These are phyloP conservation scores for Penicillium sp. DNA, from an alignment of 2,329 filamentous ascomycete genomes.

Conservation along the genomic window DNA sequence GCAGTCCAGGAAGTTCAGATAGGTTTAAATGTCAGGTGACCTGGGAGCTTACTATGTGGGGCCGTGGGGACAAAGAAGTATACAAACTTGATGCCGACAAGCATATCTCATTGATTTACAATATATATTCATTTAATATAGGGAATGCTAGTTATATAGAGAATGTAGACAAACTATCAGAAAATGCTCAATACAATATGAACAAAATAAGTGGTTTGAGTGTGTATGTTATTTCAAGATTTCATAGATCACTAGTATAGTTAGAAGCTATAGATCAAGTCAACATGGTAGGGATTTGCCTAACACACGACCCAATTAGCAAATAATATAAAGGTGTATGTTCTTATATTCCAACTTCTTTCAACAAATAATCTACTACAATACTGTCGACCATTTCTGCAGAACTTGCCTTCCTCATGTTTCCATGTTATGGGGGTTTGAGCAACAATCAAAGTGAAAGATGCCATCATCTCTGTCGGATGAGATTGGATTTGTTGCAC, in stretches of 20 bases:
- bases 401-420: background rate
- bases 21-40: constrained; percentile 6
- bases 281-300: background rate
- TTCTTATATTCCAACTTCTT: background rate
- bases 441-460: background rate
- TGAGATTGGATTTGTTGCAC: background rate
- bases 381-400: background rate
- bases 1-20: background rate
- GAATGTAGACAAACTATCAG: accelerated
- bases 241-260: background rate
- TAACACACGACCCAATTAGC: background rate
- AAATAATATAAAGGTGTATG: background rate
- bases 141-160: no score
- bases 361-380: background rate
- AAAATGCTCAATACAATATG: background rate
- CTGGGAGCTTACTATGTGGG: constrained; percentile 14
- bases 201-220: background rate
- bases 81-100: background rate
- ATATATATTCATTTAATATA: background rate
- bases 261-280: background rate
- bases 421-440: background rate
- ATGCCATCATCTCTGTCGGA: background rate
- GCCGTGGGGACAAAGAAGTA: constrained; percentile 5
- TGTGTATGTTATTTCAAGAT: background rate
- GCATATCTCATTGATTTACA: background rate